A percentile compares a stretch with the other conserved stretches of the same genome.
These are phyloP conservation scores for Colletotrichum eleusines DNA, from an alignment of 2,329 filamentous ascomycete genomes.

Conservation along the genomic window DNA sequence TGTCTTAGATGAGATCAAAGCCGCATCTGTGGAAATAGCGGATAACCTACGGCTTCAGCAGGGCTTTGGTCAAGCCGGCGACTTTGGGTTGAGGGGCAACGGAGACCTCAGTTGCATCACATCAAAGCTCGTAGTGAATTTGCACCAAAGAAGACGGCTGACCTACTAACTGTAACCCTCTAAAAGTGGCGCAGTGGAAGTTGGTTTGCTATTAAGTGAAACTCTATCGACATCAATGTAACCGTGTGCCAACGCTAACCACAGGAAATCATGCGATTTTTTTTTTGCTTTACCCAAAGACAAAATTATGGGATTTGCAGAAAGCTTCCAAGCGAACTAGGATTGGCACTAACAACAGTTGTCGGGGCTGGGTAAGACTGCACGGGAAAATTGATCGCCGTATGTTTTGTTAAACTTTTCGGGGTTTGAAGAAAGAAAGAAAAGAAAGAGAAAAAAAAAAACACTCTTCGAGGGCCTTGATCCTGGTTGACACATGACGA, in stretches of 20 bases:
- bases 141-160: not conserved
- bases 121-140: not conserved
- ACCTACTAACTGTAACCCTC: not conserved
- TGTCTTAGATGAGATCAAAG: not conserved
- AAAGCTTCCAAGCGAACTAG: constrained; percentile 23
- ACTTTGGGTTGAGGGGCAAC: not conserved
- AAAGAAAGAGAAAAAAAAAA: too few species aligned
- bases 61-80: constrained; percentile 2
- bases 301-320: constrained; percentile 22
- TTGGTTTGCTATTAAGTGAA: constrained; percentile 14
- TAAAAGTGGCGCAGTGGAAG: constrained; percentile 25
- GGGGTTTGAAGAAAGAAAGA: too few species aligned
- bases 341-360: constrained; percentile 14
- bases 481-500: constrained; percentile 38
- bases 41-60: not conserved
- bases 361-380: constrained; percentile 25
- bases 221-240: constrained; percentile 19
- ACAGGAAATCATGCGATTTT: not conserved
- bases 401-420: constrained; percentile 32
- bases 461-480: constrained; percentile 40
- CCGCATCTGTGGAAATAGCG: not conserved
- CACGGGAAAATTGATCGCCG: not conserved
- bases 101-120: not conserved
- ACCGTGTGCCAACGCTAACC: not conserved
- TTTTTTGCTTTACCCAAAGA: constrained; percentile 2